A percentile compares a stretch with the other conserved stretches of the same genome.
Conservation (phyloP, 805 yeast genomes). For the Nakazawaea sp. region DNA sequence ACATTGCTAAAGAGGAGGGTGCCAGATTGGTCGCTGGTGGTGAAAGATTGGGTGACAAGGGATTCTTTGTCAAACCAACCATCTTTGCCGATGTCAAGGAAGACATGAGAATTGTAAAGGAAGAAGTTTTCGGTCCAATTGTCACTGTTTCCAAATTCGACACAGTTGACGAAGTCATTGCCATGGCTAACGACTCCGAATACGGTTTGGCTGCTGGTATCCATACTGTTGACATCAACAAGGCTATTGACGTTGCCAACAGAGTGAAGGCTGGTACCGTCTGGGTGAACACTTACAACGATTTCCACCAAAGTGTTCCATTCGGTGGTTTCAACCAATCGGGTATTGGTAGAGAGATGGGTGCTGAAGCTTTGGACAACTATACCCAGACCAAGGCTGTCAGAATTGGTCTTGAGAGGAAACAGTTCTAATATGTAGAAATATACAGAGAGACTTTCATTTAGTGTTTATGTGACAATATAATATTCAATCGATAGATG, state of each 20-base stretch:
- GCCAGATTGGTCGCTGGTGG: conserved; percentile 73
- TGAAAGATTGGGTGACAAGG: conserved; percentile 49
- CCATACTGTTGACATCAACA: conserved; percentile 69
- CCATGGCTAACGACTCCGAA: conserved; percentile 68
- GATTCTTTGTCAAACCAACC: conserved; percentile 68
- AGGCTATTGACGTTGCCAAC: conserved; percentile 69
- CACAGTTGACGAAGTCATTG: conserved; percentile 75
- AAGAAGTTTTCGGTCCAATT: conserved; percentile 90
- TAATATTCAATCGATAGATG: too few relatives aligned
- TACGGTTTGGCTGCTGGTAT: conserved; percentile 92
- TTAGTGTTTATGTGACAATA: too few relatives aligned
- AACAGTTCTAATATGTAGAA: not conserved
- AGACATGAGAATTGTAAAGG: conserved; percentile 62
- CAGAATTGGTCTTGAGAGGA: conserved; percentile 30
- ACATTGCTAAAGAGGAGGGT: conserved; percentile 77
- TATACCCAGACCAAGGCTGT: conserved; percentile 87
- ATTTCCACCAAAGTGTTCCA: conserved; percentile 81
- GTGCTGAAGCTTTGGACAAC: conserved; percentile 77
- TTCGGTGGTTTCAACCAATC: conserved; percentile 91
- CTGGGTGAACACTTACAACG: conserved; percentile 89
- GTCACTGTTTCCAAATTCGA: conserved; percentile 77
- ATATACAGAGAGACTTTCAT: too few relatives aligned
- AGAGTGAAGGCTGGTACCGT: conserved; percentile 82
- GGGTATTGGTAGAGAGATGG: conserved; percentile 93
- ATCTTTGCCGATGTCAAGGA: conserved; percentile 65